Evolutionary conservation across 2,329 filamentous ascomycete genomes (phyloP), one percentile per base, ranked within the genome.

Genomic region (Talaromyces sp.): DNA sequence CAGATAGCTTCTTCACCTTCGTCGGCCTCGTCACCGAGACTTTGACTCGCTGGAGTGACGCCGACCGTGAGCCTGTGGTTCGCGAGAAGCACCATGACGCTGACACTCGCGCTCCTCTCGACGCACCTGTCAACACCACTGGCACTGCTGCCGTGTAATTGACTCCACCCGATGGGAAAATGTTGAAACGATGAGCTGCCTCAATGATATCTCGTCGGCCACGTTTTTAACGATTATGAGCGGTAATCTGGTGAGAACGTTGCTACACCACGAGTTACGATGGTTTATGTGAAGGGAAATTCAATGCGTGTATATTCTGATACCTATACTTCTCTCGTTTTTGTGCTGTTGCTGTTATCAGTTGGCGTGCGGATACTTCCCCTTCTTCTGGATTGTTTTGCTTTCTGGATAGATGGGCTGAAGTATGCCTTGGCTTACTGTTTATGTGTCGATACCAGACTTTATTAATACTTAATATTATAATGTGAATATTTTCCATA

Each of bases 1-100:
- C 3, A 56, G 31, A 47, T 31, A 81, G 79, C 68, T 76, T 81
- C 72, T 79, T 79, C 67, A 78, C 77, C 24, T 73, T 80, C 66
- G 69, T 76, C 58, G 76, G 74, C 45, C 74, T 78, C 33, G 69
- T 78, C 65, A 69, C 78, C 19, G 79, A 82, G 66, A 70, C 75
- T 45, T 68, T 68, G 24, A 69, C 71, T 6, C 74, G 79, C 41
- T 78, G 76, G 76, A 70, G 70, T 10, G 72, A 77, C 57, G 70
- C 68, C 56, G 70, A 71, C 39, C 70, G 69, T 35, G 37, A 59
- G 7, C 48, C 62, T 5, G 58, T 50, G 5, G 31, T 62, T 9
- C 68, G 68, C 4, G 74, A 76, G 66, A 75, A 76, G 65, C 67
- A 67, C 10, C 68, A 56, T 33, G 10, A 13, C 6, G n/a, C 19